Evolutionary conservation across 2,329 filamentous ascomycete genomes (phyloP).

Genomic region (Aotearoamyces nothofagi): DNA sequence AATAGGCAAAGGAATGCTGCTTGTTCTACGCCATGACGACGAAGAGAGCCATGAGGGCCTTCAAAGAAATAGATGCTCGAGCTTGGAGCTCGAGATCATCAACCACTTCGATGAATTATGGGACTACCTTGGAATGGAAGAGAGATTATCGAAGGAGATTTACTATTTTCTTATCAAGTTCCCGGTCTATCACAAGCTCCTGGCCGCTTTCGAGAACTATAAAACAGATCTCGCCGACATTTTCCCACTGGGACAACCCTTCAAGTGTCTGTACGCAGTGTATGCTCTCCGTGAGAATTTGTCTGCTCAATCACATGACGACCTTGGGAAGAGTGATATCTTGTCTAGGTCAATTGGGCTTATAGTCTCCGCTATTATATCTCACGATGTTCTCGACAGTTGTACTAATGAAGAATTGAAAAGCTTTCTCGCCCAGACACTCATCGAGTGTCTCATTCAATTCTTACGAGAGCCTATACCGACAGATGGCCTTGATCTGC

Average conservation of each 20-base stretch:
- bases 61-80: constrained; percentile 35
- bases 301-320: constrained; percentile 8
- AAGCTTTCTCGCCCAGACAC: constrained; percentile 31
- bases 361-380: constrained; percentile 44
- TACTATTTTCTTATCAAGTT: constrained; percentile 57
- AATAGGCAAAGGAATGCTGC: constrained; percentile 46
- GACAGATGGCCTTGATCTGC: constrained; percentile 18
- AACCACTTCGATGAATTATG: constrained; percentile 76
- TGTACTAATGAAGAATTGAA: constrained; percentile 28
- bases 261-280: constrained; percentile 59
- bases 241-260: constrained; percentile 55
- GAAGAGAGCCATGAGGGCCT: constrained; percentile 25
- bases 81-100: constrained; percentile 65
- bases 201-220: constrained; percentile 40
- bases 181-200: constrained; percentile 48
- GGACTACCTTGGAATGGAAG: constrained; percentile 60
- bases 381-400: constrained; percentile 33
- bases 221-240: constrained; percentile 39
- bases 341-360: constrained; percentile 31
- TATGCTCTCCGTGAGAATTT: constrained; percentile 51
- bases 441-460: constrained; percentile 39
- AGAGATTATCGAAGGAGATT: constrained; percentile 54
- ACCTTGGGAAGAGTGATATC: constrained; percentile 6
- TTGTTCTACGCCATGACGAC: constrained; percentile 45
- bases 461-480: constrained; percentile 20